Evolutionary conservation across 495 filamentous ascomycete species (phyloP).

Genomic region (Melanomma pulvis-pyrius): DNA sequence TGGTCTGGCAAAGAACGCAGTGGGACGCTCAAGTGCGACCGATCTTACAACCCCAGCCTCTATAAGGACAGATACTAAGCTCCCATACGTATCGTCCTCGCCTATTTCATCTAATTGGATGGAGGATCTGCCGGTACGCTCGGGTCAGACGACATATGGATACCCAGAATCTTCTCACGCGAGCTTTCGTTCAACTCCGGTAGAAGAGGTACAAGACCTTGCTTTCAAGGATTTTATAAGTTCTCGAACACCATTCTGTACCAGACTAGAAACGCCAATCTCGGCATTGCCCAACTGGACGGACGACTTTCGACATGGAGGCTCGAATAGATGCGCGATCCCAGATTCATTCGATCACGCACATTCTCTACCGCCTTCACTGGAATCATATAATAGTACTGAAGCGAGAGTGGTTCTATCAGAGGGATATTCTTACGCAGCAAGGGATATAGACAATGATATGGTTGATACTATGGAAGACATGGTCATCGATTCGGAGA

Average conservation of each 20-base stretch:
- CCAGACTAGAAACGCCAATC: not conserved
- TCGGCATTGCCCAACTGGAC: not conserved
- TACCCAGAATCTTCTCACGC: not conserved
- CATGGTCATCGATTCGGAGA: no score
- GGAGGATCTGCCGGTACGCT: slow-evolving; percentile 13
- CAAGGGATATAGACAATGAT: no score
- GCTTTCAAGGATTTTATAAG: slow-evolving; percentile 7
- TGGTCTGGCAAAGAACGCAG: slow-evolving; percentile 6
- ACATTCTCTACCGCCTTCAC: no score
- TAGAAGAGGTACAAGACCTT: not conserved
- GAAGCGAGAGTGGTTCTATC: no score
- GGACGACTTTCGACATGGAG: not conserved
- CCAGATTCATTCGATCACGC: not conserved
- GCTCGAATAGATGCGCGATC: not conserved
- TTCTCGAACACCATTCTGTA: not conserved
- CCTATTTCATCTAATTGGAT: not conserved
- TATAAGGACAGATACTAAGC: not conserved
- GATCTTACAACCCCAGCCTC: not conserved
- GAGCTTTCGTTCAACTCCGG: slow-evolving; percentile 20
- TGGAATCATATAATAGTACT: no score
- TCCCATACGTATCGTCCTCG: not conserved
- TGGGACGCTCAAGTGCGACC: slow-evolving; percentile 1
- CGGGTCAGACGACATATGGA: not conserved
- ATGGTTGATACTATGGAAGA: no score
- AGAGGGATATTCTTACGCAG: no score